Conservation (phyloP, 1,284 basidiomycete species). For the Apiotrichum domesticum region DNA sequence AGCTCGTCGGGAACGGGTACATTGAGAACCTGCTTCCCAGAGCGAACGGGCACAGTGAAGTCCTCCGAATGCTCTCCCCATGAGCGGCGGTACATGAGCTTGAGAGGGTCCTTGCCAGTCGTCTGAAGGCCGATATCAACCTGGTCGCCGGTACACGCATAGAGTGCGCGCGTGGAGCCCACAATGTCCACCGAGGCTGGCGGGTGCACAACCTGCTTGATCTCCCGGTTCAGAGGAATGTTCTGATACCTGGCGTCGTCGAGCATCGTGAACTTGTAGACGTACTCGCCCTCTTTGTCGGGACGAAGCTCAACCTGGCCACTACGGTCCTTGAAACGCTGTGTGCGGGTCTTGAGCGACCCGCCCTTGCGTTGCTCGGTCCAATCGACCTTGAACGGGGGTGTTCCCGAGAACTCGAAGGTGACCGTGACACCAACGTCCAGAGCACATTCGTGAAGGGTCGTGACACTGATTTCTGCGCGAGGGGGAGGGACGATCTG, state of each 20-base stretch:
- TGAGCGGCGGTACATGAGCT: constrained; percentile 69
- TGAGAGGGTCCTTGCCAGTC: constrained; percentile 82
- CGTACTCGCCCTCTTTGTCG: constrained; percentile 73
- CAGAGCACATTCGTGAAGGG: constrained; percentile 88
- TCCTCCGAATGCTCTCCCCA: constrained; percentile 52
- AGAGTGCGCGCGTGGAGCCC: constrained; percentile 49
- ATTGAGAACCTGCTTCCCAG: constrained; percentile 41
- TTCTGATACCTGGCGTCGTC: constrained; percentile 80
- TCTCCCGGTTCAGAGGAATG: constrained; percentile 62
- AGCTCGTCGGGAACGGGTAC: constrained; percentile 35
- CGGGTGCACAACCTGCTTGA: constrained; percentile 81
- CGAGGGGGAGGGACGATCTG: constrained; percentile 67
- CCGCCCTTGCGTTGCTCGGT: constrained; percentile 66
- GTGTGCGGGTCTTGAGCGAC: constrained; percentile 52
- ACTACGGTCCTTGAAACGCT: constrained; percentile 62
- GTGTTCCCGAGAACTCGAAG: constrained; percentile 78
- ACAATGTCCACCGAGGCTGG: constrained; percentile 71
- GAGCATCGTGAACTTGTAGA: constrained; percentile 68
- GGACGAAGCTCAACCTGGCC: constrained; percentile 83
- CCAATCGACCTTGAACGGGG: constrained; percentile 82
- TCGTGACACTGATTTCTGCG: constrained; percentile 79
- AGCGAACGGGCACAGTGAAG: constrained; percentile 62
- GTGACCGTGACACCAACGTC: constrained; percentile 86
- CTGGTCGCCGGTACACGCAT: constrained; percentile 61
- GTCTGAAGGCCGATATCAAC: constrained; percentile 73